These are phyloP conservation scores for Hygrocybe punicea DNA, from an alignment of 768 basidiomycete genomes.

Conservation along the genomic window DNA sequence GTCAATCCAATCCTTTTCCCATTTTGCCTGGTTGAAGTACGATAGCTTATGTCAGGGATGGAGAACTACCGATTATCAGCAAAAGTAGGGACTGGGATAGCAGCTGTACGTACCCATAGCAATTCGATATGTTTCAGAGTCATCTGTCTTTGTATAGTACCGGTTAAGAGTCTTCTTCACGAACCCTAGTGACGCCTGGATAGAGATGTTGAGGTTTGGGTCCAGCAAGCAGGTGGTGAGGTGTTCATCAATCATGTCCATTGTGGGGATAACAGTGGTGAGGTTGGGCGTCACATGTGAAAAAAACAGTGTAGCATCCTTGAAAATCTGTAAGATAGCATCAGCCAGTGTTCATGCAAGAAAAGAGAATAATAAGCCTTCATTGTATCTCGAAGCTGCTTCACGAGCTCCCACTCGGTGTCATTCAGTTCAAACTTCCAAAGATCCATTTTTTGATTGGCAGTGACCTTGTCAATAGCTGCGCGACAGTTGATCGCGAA, in stretches of 20 bases:
- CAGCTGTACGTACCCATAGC: slow-evolving; percentile 25
- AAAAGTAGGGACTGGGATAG: no score
- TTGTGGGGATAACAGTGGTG: slow-evolving; percentile 29
- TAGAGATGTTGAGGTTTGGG: slow-evolving; percentile 2
- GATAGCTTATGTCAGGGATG: slow-evolving; percentile 29
- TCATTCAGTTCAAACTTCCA: slow-evolving; percentile 15
- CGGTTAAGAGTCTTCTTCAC: slow-evolving; percentile 24
- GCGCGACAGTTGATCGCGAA: slow-evolving; percentile 26
- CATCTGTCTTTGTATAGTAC: slow-evolving; percentile 24
- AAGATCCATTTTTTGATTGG: slow-evolving; percentile 8
- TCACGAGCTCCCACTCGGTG: slow-evolving; percentile 25
- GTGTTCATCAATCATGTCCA: slow-evolving; percentile 29
- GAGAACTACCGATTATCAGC: slow-evolving; percentile 17
- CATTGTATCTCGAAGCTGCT: slow-evolving; percentile 22
- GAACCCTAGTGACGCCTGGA: slow-evolving; percentile 15
- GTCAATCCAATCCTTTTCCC: slow-evolving; percentile 25
- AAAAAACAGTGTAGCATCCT: slow-evolving; percentile 26
- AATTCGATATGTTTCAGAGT: slow-evolving; percentile 19
- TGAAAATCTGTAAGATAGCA: slow-evolving; percentile 17
- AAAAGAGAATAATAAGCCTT: slow-evolving; percentile 15
- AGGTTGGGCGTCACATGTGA: slow-evolving; percentile 24
- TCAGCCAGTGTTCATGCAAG: no score
- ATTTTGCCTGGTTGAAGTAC: slow-evolving; percentile 26
- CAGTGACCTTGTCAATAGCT: slow-evolving; percentile 22
- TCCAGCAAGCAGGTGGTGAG: slow-evolving; percentile 9